Evolutionary conservation across 129 eudicot genomes (phyloP).

Genomic region (Flaveria ramosissima): DNA sequence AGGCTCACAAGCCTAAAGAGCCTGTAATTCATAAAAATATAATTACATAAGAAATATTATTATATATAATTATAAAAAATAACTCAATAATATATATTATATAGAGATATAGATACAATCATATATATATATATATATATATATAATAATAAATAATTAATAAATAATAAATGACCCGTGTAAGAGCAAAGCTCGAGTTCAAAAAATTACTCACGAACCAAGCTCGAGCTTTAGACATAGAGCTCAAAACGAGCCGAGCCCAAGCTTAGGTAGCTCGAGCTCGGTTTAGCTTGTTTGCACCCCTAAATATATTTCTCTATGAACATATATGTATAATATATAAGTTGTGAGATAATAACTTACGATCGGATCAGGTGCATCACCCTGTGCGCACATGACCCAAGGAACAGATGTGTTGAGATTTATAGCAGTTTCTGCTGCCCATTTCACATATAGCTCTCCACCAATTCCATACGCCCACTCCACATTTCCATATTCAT

Average conservation of each 20-base stretch:
- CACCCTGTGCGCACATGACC: constrained; percentile 83
- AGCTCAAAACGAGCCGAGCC: background rate
- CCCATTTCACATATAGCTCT: constrained; percentile 67
- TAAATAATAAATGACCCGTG: background rate
- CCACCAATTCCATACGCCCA: constrained; percentile 71
- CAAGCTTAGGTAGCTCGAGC: background rate
- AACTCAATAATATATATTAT: background rate
- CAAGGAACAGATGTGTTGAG: constrained; percentile 76
- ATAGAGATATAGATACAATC: background rate
- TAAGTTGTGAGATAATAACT: constrained; percentile 24
- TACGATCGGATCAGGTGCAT: constrained; percentile 87
- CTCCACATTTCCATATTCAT: constrained; percentile 81
- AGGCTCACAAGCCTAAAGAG: background rate
- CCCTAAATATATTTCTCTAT: background rate
- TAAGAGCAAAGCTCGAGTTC: background rate
- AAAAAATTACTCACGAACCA: background rate
- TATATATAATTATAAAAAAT: background rate
- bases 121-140: background rate
- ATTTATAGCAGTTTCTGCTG: constrained; percentile 73
- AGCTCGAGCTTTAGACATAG: background rate
- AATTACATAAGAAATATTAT: background rate
- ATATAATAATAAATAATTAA: background rate
- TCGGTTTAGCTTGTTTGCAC: background rate
- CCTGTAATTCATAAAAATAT: background rate
- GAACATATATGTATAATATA: background rate